A percentile compares a stretch with the other conserved stretches of the same genome.
phyloP scores from a whole-genome alignment of 2,329 filamentous ascomycete species.

The Aureobasidium sp. region DNA sequence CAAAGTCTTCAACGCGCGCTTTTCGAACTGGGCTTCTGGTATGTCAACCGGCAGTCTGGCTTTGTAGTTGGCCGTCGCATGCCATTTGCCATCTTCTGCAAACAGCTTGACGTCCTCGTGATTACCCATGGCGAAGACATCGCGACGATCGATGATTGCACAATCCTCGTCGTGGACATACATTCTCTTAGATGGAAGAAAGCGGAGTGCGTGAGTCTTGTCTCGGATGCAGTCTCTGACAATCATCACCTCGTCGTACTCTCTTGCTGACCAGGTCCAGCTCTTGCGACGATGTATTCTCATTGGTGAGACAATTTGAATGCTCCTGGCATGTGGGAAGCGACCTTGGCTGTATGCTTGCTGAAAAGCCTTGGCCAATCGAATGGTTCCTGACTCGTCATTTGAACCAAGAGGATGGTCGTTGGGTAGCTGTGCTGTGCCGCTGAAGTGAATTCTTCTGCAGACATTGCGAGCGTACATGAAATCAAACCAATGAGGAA shows the following conservation, averaged over 20 bases:
- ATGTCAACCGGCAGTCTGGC: neutral
- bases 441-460: neutral
- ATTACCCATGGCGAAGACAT: neutral
- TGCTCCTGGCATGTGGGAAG: neutral
- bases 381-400: neutral
- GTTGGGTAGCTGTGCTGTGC: neutral
- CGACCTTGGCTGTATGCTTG: neutral
- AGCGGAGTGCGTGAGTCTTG: neutral
- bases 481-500: neutral
- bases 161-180: neutral
- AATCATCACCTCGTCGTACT: neutral
- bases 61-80: neutral
- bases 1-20: neutral
- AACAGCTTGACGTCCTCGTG: neutral
- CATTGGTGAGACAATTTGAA: neutral
- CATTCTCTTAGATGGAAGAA: neutral
- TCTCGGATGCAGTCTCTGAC: neutral
- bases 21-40: neutral
- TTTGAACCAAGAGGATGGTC: neutral
- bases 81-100: neutral
- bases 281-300: neutral
- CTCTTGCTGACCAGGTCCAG: neutral
- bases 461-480: conserved; percentile 3
- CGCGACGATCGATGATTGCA: neutral
- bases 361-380: neutral